phyloP scores from a whole-genome alignment of 352 stramenopile genomes.

The Salisapilia sapeloensis region DNA sequence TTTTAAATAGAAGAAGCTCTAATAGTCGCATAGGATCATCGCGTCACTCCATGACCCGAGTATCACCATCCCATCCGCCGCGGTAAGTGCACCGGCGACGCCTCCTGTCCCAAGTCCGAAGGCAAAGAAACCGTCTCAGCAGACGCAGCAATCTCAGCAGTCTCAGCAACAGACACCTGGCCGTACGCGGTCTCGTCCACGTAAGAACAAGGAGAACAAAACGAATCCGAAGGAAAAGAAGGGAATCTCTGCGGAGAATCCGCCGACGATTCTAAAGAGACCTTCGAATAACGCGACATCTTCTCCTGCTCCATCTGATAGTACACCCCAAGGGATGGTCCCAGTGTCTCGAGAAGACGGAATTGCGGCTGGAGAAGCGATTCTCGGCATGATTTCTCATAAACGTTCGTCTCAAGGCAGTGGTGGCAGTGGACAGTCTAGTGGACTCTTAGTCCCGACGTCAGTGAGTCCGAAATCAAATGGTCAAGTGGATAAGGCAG shows the following conservation, averaged over 20 bases:
- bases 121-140: slow-evolving; percentile 3
- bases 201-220: slow-evolving; percentile 31
- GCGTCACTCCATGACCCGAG: slow-evolving; percentile 31
- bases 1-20: neutral
- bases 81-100: slow-evolving; percentile 6
- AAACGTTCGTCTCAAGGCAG: neutral
- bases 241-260: slow-evolving; percentile 5
- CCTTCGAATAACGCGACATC: slow-evolving; percentile 16
- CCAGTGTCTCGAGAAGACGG: slow-evolving; percentile 63
- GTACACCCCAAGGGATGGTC: slow-evolving; percentile 21
- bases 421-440: neutral
- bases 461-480: slow-evolving; percentile 3
- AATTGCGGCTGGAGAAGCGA: slow-evolving; percentile 62
- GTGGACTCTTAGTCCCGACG: slow-evolving; percentile 2
- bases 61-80: slow-evolving; percentile 4
- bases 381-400: slow-evolving; percentile 69
- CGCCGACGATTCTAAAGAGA: slow-evolving; percentile 53
- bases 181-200: slow-evolving; percentile 25
- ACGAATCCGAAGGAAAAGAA: slow-evolving; percentile 11
- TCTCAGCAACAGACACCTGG: slow-evolving; percentile 4
- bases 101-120: slow-evolving; percentile 3
- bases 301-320: too few species aligned
- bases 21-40: slow-evolving; percentile 24
- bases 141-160: slow-evolving; percentile 5
- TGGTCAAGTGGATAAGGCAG: slow-evolving; percentile 54